phyloP scores from a whole-genome alignment of 371 early-diverging fungal species.

The Mucor circinelloides region DNA sequence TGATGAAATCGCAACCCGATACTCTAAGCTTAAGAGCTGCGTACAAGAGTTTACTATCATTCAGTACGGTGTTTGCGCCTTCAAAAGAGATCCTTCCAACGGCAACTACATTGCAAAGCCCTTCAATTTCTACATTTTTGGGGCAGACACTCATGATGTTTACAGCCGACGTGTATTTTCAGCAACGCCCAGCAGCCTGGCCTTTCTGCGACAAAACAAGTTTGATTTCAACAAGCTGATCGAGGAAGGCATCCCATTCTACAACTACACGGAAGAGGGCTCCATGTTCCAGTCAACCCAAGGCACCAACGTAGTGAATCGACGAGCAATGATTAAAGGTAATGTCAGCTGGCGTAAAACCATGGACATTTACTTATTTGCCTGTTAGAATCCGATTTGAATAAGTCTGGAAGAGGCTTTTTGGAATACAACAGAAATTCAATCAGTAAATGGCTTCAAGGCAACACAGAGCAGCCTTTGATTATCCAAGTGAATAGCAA shows the following conservation, averaged over 20 bases:
- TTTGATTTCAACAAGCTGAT: slow-evolving; percentile 83
- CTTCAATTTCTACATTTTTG: slow-evolving; percentile 88
- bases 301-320: slow-evolving; percentile 18
- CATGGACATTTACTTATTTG: not conserved
- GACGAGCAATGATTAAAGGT: slow-evolving; percentile 16
- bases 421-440: slow-evolving; percentile 16
- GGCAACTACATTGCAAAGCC: slow-evolving; percentile 69
- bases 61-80: slow-evolving; percentile 84
- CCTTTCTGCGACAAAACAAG: slow-evolving; percentile 48
- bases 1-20: slow-evolving; percentile 62
- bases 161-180: slow-evolving; percentile 58
- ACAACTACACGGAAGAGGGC: slow-evolving; percentile 41
- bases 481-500: slow-evolving; percentile 42
- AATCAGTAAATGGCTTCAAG: slow-evolving; percentile 43
- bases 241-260: slow-evolving; percentile 48
- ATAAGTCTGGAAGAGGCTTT: slow-evolving; percentile 12
- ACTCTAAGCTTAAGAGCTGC: slow-evolving; percentile 54
- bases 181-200: slow-evolving; percentile 65
- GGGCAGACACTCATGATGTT: slow-evolving; percentile 42
- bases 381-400: slow-evolving; percentile 9
- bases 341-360: too few species aligned
- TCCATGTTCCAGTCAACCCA: slow-evolving; percentile 10
- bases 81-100: slow-evolving; percentile 48
- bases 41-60: slow-evolving; percentile 63
- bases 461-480: slow-evolving; percentile 30